Conservation (phyloP, 2,329 filamentous ascomycete species). For the Colletotrichum lupini region DNA sequence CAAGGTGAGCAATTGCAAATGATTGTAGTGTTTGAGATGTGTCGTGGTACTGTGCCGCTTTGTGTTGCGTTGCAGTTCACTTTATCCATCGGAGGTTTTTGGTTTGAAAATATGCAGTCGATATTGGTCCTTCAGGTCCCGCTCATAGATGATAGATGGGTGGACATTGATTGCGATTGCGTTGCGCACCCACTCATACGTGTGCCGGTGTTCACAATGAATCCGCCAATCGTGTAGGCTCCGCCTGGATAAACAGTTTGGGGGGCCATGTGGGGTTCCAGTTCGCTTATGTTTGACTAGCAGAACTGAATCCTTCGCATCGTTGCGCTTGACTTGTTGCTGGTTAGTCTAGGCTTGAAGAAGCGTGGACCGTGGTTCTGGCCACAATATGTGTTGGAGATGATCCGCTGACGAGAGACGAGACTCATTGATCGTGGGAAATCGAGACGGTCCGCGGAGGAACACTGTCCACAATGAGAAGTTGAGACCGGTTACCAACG, state of each 20-base stretch:
- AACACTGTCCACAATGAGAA: constrained; percentile 19
- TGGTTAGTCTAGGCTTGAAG: constrained; percentile 16
- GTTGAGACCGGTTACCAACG: constrained; percentile 4
- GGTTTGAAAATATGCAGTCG: constrained; percentile 16
- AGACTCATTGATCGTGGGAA: background rate
- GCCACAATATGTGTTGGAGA: constrained; percentile 12
- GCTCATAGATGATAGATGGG: constrained; percentile 19
- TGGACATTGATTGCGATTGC: constrained; percentile 10
- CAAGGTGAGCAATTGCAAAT: background rate
- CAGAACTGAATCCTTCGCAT: constrained; percentile 15
- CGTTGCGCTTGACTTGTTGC: constrained; percentile 22
- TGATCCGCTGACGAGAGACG: constrained; percentile 26
- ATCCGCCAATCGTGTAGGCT: background rate
- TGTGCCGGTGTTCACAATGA: constrained; percentile 2
- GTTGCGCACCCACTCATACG: constrained; percentile 9
- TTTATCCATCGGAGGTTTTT: constrained; percentile 30
- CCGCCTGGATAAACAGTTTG: constrained; percentile 13
- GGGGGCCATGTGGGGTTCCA: constrained; percentile 14
- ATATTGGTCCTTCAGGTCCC: constrained; percentile 22
- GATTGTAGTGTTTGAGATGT: background rate
- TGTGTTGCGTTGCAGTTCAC: constrained; percentile 25
- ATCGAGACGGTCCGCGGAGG: constrained; percentile 5
- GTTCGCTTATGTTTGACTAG: constrained; percentile 31
- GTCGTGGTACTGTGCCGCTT: background rate
- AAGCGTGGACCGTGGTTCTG: constrained; percentile 14